Evolutionary conservation across 2,329 filamentous ascomycete genomes (phyloP).

Genomic region (Plectosphaerella plurivora): DNA sequence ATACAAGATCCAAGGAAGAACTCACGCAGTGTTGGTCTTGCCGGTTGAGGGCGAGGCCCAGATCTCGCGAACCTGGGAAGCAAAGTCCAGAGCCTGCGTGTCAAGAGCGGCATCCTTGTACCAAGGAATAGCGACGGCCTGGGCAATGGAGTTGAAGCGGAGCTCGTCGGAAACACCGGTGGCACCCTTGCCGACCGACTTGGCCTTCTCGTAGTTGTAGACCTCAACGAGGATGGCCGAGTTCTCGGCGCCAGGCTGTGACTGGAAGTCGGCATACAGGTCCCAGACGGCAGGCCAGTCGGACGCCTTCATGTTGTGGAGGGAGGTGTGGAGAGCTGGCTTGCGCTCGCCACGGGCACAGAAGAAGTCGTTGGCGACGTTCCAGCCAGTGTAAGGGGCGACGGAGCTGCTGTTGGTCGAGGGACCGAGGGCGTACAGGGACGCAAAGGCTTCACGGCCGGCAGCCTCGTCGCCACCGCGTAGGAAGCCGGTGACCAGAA

Average conservation of each 20-base stretch:
- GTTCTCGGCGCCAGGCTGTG: slow-evolving; percentile 22
- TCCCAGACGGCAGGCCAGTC: slow-evolving; percentile 34
- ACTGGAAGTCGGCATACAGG: slow-evolving; percentile 28
- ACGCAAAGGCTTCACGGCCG: slow-evolving; percentile 24
- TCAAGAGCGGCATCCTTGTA: slow-evolving; percentile 29
- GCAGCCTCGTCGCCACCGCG: slow-evolving; percentile 24
- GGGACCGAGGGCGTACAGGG: slow-evolving; percentile 27
- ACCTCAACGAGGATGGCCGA: slow-evolving; percentile 26
- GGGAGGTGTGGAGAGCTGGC: slow-evolving; percentile 27
- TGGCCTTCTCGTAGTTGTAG: slow-evolving; percentile 28
- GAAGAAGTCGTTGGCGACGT: slow-evolving; percentile 28
- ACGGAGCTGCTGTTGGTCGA: slow-evolving; percentile 17
- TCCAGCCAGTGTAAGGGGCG: slow-evolving; percentile 31
- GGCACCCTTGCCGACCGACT: slow-evolving; percentile 11
- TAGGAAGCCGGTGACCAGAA: slow-evolving; percentile 22
- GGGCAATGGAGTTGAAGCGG: slow-evolving; percentile 21
- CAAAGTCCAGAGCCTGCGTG: slow-evolving; percentile 25
- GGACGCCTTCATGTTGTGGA: slow-evolving; percentile 25
- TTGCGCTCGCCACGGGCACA: slow-evolving; percentile 31
- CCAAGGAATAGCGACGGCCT: slow-evolving; percentile 33
- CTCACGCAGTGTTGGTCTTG: slow-evolving; percentile 11
- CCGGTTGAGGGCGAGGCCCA: slow-evolving; percentile 16
- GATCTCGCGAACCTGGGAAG: slow-evolving; percentile 20
- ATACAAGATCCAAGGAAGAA: slow-evolving; percentile 8
- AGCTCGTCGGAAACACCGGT: slow-evolving; percentile 24